Evolutionary conservation across 2,329 filamentous ascomycete species (phyloP).

Genomic region (Thielaviopsis punctulata): DNA sequence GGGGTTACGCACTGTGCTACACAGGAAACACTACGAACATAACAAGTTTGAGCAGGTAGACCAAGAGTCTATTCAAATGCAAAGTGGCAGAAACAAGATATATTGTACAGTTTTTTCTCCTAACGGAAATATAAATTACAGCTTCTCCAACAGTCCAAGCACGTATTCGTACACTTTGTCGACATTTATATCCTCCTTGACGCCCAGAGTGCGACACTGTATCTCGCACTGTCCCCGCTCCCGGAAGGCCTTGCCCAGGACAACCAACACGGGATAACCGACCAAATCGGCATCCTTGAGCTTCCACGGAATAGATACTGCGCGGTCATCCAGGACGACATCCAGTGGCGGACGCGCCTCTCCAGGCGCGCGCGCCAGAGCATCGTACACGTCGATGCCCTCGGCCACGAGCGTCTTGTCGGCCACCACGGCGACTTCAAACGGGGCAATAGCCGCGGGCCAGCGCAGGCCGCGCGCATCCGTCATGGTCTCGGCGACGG

Average conservation of each 20-base stretch:
- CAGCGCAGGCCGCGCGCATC: constrained; percentile 67
- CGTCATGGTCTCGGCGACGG: constrained; percentile 59
- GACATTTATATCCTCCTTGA: constrained; percentile 41
- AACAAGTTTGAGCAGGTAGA: too few species aligned
- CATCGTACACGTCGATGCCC: constrained; percentile 46
- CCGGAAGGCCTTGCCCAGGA: constrained; percentile 58
- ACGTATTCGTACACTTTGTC: constrained; percentile 31
- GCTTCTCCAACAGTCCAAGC: constrained; percentile 27
- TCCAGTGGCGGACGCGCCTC: constrained; percentile 30
- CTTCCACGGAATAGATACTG: constrained; percentile 61
- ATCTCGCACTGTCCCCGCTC: constrained; percentile 48
- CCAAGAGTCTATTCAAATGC: neutral
- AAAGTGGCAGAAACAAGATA: neutral
- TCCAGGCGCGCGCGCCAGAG: constrained; percentile 21
- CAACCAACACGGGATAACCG: constrained; percentile 69
- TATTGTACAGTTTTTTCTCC: neutral
- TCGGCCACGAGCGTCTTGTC: constrained; percentile 28
- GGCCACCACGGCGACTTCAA: constrained; percentile 52
- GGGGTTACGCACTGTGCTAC: neutral
- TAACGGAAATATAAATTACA: constrained; percentile 28
- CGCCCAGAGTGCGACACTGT: constrained; percentile 52
- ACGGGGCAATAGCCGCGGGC: constrained; percentile 76
- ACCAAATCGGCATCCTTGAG: constrained; percentile 76
- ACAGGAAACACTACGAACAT: neutral
- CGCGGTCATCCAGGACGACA: constrained; percentile 56